Conservation (phyloP, 805 yeast genomes). For the Aciculoconidium aculeatum region DNA sequence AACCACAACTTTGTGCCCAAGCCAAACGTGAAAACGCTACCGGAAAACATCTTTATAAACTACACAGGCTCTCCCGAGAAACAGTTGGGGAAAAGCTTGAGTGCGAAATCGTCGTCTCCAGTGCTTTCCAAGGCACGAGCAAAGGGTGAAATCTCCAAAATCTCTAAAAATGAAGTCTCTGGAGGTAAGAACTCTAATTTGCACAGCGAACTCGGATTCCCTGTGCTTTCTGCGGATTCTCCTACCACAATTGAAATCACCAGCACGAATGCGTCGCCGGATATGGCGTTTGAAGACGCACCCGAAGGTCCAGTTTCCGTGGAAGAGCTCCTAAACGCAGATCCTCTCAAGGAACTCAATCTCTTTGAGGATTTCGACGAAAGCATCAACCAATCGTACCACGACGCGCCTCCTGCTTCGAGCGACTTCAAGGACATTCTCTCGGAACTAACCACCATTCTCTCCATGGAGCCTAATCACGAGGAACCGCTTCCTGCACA, state of each 20-base stretch:
- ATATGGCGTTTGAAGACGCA: constrained; percentile 1
- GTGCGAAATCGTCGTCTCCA: too few relatives aligned
- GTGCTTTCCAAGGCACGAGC: too few relatives aligned
- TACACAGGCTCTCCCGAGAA: too few relatives aligned
- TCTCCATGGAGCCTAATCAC: constrained; percentile 2
- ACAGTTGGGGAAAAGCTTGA: too few relatives aligned
- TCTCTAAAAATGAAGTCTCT: too few relatives aligned
- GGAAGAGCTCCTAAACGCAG: constrained; percentile 9
- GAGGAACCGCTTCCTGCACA: not conserved
- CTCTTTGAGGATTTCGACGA: constrained; percentile 8
- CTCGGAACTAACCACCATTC: constrained; percentile 6
- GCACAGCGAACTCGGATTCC: too few relatives aligned
- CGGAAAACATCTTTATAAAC: too few relatives aligned
- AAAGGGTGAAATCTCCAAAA: too few relatives aligned
- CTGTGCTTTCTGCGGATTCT: constrained; percentile 6
- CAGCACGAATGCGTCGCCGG: constrained; percentile 7
- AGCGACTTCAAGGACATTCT: constrained; percentile 7
- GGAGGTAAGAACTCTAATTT: too few relatives aligned
- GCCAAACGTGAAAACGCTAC: too few relatives aligned
- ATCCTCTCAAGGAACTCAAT: constrained; percentile 9
- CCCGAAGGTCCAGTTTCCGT: constrained; percentile 7
- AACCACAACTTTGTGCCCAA: too few relatives aligned
- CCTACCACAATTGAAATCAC: constrained; percentile 11
- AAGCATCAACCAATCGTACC: constrained; percentile 2
- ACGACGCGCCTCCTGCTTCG: not conserved